Evolutionary conservation across 495 filamentous ascomycete species (phyloP), one percentile per base, ranked within the genome.

Genomic region (Penicillium argentinense): DNA sequence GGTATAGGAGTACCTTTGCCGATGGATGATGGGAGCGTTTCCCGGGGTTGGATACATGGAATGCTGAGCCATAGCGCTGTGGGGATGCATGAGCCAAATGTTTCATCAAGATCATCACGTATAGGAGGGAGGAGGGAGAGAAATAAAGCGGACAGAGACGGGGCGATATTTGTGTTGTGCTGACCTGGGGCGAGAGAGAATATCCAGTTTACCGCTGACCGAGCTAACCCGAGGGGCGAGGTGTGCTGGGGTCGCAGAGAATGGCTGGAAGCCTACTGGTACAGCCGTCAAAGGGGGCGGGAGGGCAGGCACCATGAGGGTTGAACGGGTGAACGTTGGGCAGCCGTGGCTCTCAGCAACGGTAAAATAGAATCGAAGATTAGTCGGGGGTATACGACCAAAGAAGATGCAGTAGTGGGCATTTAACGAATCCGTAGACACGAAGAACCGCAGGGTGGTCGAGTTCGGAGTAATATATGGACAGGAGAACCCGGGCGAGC

Each of bases 181-280:
- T 71, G 39, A 75, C 72, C 70, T 73, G 42, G 64, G 60, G 50
- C 64, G 68, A 65, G 68, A 67, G 53, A 66, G 59, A 24, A 63
- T 50, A 51, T 73, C 69, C 21, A 66, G 52, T 49, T 64, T 67
- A 42, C 60, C 56, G 50, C 61, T 66, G 33, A 60, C 45, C 14
- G 69, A 62, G 40, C 60, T 52, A 43, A 62, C 63, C 41, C 62
- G 63, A 39, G 67, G 64, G 33, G 58, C 52, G 28, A 65, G 53
- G 26, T 55, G 56, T 48, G 61, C 53, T 50, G 63, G 57, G 19
- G 59, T 49, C 47, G 59, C 56, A 24, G 70, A 65, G 24, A 71
- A 57, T 33, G 68, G 63, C 37, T 59, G 59, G 39, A 68, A 57
- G 51, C 49, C 56, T 25, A 57, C 60, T 47, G 69, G 61, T 49